Evolutionary conservation across 176 grass and related monocot species (phyloP).

Genomic region (Dendrocalamus sinicus): DNA sequence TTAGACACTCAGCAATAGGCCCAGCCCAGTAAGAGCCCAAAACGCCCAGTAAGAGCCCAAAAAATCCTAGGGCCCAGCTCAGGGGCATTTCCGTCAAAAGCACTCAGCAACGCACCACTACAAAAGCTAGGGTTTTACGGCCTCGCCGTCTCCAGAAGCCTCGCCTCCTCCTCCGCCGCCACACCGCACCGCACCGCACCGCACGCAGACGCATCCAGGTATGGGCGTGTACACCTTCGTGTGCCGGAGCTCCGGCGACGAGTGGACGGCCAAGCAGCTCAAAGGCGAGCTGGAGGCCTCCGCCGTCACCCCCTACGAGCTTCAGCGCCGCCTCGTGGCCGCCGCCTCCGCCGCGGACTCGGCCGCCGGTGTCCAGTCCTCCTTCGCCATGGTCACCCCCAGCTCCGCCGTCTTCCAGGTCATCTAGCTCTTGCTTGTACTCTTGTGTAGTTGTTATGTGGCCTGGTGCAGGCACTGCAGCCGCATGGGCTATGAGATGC

Average conservation of each 20-base stretch:
- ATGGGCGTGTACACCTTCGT: constrained; percentile 99
- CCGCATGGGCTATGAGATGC: background rate
- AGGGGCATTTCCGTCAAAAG: no score
- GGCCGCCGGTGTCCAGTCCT: constrained; percentile 74
- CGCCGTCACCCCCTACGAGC: constrained; percentile 64
- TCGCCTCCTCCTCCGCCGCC: constrained; percentile 13
- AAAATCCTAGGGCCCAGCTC: no score
- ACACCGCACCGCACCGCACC: background rate
- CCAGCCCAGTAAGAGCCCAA: no score
- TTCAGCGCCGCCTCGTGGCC: constrained; percentile 76
- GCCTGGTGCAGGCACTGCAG: background rate
- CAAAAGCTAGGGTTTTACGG: no score
- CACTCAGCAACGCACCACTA: no score
- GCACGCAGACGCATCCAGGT: constrained; percentile 9
- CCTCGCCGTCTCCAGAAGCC: no score
- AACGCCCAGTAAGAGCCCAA: no score
- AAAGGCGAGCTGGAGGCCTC: constrained; percentile 69
- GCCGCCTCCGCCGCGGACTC: constrained; percentile 58
- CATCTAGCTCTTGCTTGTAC: background rate
- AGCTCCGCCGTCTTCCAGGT: constrained; percentile 91
- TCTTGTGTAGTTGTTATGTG: background rate
- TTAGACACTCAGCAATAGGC: no score
- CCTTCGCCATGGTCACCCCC: constrained; percentile 86
- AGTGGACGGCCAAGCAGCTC: constrained; percentile 91
- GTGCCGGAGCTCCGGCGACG: constrained; percentile 67